Evolutionary conservation across 2,329 filamentous ascomycete species (phyloP).

Genomic region (Grosmannia penicillata): DNA sequence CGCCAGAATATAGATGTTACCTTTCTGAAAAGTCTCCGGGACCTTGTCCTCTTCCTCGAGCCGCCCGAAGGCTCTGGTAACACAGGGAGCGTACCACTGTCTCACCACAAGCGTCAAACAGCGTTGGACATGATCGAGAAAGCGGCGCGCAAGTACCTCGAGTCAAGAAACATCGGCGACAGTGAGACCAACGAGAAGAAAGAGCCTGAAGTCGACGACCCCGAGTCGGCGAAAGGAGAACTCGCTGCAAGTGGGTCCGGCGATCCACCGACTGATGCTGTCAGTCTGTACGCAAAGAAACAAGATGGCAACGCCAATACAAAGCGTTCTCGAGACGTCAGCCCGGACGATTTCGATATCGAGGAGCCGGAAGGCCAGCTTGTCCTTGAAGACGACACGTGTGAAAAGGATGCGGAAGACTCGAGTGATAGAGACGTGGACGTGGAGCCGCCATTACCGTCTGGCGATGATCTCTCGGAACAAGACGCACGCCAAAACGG

Average conservation of each 20-base stretch:
- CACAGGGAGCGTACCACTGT: slow-evolving; percentile 19
- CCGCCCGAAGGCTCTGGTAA: slow-evolving; percentile 16
- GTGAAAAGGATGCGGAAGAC: slow-evolving; percentile 4
- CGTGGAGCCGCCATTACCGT: background rate
- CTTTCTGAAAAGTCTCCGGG: no score
- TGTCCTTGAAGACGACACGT: slow-evolving; percentile 14
- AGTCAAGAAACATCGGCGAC: background rate
- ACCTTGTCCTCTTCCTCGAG: no score
- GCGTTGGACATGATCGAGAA: slow-evolving; percentile 33
- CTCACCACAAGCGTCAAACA: slow-evolving; percentile 30
- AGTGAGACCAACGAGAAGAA: background rate
- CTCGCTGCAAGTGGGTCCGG: no score
- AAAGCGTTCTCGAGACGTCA: slow-evolving; percentile 16
- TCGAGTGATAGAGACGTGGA: slow-evolving; percentile 1
- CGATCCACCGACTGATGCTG: no score
- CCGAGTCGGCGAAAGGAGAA: no score
- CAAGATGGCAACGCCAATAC: slow-evolving; percentile 4
- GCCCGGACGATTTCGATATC: slow-evolving; percentile 35
- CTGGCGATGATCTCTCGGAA: no score
- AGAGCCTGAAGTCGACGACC: background rate
- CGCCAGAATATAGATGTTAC: no score
- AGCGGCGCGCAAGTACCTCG: slow-evolving; percentile 35
- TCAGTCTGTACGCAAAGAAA: no score
- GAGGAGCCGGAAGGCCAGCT: slow-evolving; percentile 25
- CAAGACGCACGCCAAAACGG: background rate